Evolutionary conservation across 2,329 filamentous ascomycete species (phyloP).

Genomic region (Amauroascus verrucosus): DNA sequence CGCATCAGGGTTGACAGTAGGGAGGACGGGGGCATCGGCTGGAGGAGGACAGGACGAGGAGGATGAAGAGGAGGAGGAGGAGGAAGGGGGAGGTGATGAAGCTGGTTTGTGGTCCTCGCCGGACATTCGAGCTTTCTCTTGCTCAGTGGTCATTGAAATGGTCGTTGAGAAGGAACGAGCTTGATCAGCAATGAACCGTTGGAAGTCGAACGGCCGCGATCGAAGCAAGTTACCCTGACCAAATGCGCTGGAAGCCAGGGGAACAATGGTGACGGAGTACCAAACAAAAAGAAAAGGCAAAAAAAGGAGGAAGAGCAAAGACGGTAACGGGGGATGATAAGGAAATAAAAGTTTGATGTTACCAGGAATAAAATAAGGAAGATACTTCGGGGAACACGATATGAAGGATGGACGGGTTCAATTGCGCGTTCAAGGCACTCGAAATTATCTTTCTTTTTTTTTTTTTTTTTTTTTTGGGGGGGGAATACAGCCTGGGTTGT

Average conservation of each 20-base stretch:
- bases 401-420: too few relatives aligned
- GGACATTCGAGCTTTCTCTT: constrained; percentile 76
- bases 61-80: background rate
- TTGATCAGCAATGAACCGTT: constrained; percentile 38
- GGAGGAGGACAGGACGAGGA: constrained; percentile 18
- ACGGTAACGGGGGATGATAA: constrained; percentile 19
- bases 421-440: too few relatives aligned
- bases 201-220: constrained; percentile 41
- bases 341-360: constrained; percentile 7
- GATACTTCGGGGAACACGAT: too few relatives aligned
- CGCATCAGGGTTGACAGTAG: constrained; percentile 64
- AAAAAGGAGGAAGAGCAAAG: constrained; percentile 12
- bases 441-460: too few relatives aligned
- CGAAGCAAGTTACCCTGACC: constrained; percentile 33
- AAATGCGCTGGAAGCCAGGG: constrained; percentile 38
- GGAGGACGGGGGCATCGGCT: constrained; percentile 52
- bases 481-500: too few relatives aligned
- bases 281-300: background rate
- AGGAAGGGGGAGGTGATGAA: too few relatives aligned
- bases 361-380: too few relatives aligned
- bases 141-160: constrained; percentile 51
- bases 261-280: constrained; percentile 17
- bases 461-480: too few relatives aligned
- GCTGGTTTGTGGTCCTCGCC: constrained; percentile 51
- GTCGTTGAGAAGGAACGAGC: constrained; percentile 24